Evolutionary conservation across 345 rosid genomes (phyloP), one percentile per base, ranked within the genome.

Genomic region (Linum trigynum): DNA sequence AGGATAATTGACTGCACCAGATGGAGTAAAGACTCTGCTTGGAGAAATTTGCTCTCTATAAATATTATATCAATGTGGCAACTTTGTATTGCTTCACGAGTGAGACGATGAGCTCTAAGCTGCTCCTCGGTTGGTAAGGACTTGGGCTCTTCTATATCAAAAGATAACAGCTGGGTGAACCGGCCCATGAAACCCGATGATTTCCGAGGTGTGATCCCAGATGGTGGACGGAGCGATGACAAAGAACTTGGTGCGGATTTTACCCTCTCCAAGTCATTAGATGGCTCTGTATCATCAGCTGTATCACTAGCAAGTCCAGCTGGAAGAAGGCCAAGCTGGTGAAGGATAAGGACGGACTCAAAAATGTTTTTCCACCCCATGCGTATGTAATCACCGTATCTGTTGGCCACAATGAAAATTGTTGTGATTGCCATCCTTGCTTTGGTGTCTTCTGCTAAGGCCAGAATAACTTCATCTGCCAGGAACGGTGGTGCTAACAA

Each of bases 11-110:
- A 78, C 71, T 66, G 75, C 38, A 77, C 89, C 61, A 88, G 89
- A 64, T 82, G 79, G 59, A 78, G 74, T 72, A 88, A 75, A 62
- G 91, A 85, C 69, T 82, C 86, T 36, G 89, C 82, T 75, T 82
- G 95, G 50, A 85, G 83, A 74, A 88, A 88, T 70, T 88, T 88
- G 75, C 91, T 84, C 72, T 88, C 95, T 10, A 78, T 66, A 77
- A 88, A 88, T 75, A 88, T 81, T 68, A 77, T 82, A 72, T 84
- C 85, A 63, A 88, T 75, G 69, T 81, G 80, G 59, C 86, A 85
- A 67, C 67, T 76, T 70, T 78, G 79, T 62, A 85, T 82, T 57
- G 85, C 78, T 67, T 82, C 86, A 68, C 75, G 77, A 67, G 83
- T 78, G 5, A 42, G 67, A 56, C 75, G 83, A 64, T 84, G 75